Evolutionary conservation across 1,139 yeast genomes (phyloP).

Genomic region (Blastobotrys ciferrii): DNA sequence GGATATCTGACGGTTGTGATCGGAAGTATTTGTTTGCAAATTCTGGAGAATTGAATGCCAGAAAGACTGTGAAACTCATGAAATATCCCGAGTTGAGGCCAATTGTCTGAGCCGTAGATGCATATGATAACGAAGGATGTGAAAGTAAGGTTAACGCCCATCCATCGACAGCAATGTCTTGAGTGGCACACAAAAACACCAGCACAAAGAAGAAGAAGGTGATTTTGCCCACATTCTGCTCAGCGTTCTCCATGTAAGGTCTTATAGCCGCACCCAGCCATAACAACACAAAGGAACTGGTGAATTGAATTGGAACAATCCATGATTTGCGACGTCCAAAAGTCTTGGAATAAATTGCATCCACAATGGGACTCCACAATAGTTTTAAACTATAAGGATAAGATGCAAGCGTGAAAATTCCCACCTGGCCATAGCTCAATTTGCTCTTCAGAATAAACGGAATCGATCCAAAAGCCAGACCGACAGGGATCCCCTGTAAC

Average conservation of each 20-base stretch:
- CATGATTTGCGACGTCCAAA: conserved; percentile 87
- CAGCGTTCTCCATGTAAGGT: conserved; percentile 50
- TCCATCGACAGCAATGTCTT: conserved; percentile 98
- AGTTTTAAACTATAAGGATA: conserved; percentile 92
- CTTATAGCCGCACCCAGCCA: conserved; percentile 62
- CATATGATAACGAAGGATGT: conserved; percentile 78
- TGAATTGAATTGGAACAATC: conserved; percentile 87
- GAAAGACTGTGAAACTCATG: conserved; percentile 81
- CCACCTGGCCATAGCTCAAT: conserved; percentile 85
- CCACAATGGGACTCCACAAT: conserved; percentile 95
- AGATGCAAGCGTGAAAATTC: conserved; percentile 84
- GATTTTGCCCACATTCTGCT: conserved; percentile 51
- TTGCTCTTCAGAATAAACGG: conserved; percentile 85
- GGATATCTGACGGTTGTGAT: conserved; percentile 55
- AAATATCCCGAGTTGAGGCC: conserved; percentile 95
- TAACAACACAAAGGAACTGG: conserved; percentile 68
- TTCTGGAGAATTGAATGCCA: conserved; percentile 88
- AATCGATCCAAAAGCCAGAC: conserved; percentile 92
- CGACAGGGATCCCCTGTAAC: conserved; percentile 94
- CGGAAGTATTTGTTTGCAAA: conserved; percentile 86
- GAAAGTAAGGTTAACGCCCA: conserved; percentile 93
- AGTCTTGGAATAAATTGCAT: conserved; percentile 65
- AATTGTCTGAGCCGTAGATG: conserved; percentile 95
- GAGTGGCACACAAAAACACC: conserved; percentile 92
- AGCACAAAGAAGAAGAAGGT: conserved; percentile 68